These are phyloP conservation scores for Tricholoma sp. DNA, from an alignment of 768 basidiomycete species.

Conservation along the genomic window DNA sequence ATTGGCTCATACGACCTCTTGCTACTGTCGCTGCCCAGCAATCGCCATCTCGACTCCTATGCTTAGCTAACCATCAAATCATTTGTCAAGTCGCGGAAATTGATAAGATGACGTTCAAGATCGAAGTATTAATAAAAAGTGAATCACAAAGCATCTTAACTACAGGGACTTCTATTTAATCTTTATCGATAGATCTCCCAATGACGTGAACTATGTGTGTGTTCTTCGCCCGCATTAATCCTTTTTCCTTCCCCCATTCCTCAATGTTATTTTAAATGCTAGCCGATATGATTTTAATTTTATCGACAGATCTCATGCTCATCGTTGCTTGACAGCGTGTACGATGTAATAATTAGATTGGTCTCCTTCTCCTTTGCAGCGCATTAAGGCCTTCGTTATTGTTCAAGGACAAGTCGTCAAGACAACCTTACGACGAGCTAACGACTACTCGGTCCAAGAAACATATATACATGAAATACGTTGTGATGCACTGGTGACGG, in stretches of 20 bases:
- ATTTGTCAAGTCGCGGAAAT: slow-evolving; percentile 21
- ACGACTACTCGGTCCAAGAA: background rate
- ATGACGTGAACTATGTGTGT: background rate
- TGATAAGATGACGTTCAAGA: background rate
- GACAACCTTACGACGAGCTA: background rate
- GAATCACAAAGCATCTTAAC: background rate
- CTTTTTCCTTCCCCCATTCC: background rate
- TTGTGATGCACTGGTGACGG: background rate
- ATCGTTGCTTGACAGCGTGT: background rate
- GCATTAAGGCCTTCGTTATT: background rate
- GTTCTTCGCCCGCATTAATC: background rate
- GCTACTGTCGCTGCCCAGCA: too few relatives aligned
- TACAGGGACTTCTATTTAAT: background rate
- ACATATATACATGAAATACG: slow-evolving; percentile 19
- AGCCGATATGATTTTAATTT: background rate
- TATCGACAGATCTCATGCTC: background rate
- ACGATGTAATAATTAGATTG: background rate
- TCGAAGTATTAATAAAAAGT: background rate
- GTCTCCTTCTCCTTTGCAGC: background rate
- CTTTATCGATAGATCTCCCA: background rate
- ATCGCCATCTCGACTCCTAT: slow-evolving; percentile 1
- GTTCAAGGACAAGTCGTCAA: background rate
- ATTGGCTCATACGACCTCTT: too few relatives aligned
- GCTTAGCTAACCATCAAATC: slow-evolving; percentile 12
- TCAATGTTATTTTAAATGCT: background rate